Evolutionary conservation across 2,329 filamentous ascomycete genomes (phyloP).

Genomic region (Colletotrichum filicis): DNA sequence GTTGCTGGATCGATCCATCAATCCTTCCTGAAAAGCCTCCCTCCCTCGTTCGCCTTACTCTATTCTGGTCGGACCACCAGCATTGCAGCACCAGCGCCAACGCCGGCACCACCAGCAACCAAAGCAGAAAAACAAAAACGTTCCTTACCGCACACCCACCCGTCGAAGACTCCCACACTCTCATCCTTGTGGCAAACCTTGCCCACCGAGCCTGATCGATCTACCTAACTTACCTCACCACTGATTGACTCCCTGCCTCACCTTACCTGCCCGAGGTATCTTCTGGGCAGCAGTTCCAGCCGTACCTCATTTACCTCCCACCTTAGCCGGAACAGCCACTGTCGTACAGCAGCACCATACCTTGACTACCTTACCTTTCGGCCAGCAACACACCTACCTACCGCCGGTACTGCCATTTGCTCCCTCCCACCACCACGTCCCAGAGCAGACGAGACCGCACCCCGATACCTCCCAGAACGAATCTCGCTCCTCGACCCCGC

Average conservation of each 20-base stretch:
- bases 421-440: constrained; percentile 1
- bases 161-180: constrained; percentile 12
- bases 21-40: not conserved
- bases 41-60: not conserved
- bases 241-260: constrained; percentile 9
- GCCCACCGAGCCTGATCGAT: constrained; percentile 7
- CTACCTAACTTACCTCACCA: constrained; percentile 1
- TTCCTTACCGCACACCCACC: constrained; percentile 1
- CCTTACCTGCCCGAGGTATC: constrained; percentile 14
- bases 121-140: constrained; percentile 6
- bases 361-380: not conserved
- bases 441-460: constrained; percentile 18
- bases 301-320: constrained; percentile 16
- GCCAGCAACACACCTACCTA: constrained; percentile 7
- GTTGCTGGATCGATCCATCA: constrained; percentile 15
- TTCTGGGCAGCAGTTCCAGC: constrained; percentile 14
- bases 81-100: not conserved
- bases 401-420: constrained; percentile 16
- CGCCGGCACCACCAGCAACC: not conserved
- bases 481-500: constrained; percentile 33
- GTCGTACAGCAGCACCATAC: constrained; percentile 11
- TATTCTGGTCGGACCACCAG: constrained; percentile 16
- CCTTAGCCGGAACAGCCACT: constrained; percentile 27
- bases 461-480: constrained; percentile 17
- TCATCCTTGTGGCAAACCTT: constrained; percentile 34